phyloP scores from a whole-genome alignment of 2,329 filamentous ascomycete genomes.

The Colletotrichum tabaci region DNA sequence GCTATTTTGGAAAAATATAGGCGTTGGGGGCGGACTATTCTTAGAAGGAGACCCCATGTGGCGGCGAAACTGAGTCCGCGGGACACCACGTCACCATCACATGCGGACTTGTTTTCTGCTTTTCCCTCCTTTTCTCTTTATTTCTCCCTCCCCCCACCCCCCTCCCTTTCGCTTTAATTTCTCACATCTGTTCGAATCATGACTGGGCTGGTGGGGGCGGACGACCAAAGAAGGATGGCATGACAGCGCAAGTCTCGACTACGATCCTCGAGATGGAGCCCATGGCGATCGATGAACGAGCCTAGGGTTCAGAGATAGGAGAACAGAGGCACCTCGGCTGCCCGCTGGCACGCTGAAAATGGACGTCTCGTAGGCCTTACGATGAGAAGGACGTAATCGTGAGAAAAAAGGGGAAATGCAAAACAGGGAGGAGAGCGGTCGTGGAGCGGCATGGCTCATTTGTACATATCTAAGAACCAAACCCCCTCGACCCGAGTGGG shows the following conservation, averaged over 20 bases:
- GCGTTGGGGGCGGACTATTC: slow-evolving; percentile 40
- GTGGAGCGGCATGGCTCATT: slow-evolving; percentile 28
- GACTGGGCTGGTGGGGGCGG: slow-evolving; percentile 31
- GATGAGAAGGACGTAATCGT: slow-evolving; percentile 1
- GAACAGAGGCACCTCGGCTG: slow-evolving; percentile 6
- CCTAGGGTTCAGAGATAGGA: slow-evolving; percentile 16
- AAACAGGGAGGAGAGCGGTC: slow-evolving; percentile 26
- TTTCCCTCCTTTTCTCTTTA: slow-evolving; percentile 29
- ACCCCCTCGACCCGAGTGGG: slow-evolving; percentile 6
- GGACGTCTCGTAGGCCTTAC: slow-evolving; percentile 5
- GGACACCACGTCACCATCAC: slow-evolving; percentile 35
- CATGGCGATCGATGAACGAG: slow-evolving; percentile 28
- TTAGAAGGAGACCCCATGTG: slow-evolving; percentile 40
- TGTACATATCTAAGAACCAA: slow-evolving; percentile 39
- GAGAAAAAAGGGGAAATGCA: slow-evolving; percentile 4
- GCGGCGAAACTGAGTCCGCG: slow-evolving; percentile 30
- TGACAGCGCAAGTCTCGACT: slow-evolving; percentile 29
- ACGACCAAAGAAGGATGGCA: slow-evolving; percentile 39
- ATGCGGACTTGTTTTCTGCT: slow-evolving; percentile 39
- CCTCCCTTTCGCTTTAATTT: slow-evolving; percentile 23
- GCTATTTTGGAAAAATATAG: slow-evolving; percentile 39
- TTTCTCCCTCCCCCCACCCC: neutral
- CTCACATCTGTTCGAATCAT: slow-evolving; percentile 40
- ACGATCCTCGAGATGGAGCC: slow-evolving; percentile 33
- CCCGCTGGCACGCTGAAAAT: slow-evolving; percentile 15